Conservation (phyloP, 352 stramenopile species). For the Phytophthora kernoviae region DNA sequence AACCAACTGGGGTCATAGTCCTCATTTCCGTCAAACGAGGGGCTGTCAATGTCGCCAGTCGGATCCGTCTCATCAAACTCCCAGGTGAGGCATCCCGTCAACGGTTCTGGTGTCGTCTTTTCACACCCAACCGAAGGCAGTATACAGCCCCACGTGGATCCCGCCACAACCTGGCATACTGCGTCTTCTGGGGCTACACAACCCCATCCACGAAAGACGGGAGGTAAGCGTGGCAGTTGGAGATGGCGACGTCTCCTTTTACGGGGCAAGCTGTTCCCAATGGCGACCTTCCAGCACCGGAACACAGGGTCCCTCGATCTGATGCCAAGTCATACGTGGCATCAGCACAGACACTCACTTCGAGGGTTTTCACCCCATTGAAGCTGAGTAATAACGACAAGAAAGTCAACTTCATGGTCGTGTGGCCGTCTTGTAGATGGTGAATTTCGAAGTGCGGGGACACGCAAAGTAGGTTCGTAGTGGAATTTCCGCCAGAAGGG, state of each 20-base stretch:
- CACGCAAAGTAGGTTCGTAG: too few species aligned
- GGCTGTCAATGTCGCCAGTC: conserved; percentile 14
- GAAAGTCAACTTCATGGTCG: too few species aligned
- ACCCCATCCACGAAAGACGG: conserved; percentile 32
- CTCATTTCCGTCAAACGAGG: conserved; percentile 24
- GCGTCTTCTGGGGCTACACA: conserved; percentile 38
- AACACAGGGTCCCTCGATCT: conserved; percentile 39
- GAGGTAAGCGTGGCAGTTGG: conserved; percentile 47
- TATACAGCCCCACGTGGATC: conserved; percentile 37
- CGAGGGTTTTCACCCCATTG: conserved; percentile 1
- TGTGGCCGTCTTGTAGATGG: too few species aligned
- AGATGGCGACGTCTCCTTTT: conserved; percentile 42
- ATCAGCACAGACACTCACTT: conserved; percentile 63
- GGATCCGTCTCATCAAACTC: conserved; percentile 8
- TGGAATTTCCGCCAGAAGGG: too few species aligned
- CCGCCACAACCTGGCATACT: conserved; percentile 28
- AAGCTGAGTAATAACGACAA: not conserved
- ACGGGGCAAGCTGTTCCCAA: conserved; percentile 43
- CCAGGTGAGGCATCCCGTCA: conserved; percentile 20
- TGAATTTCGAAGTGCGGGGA: too few species aligned
- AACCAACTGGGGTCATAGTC: conserved; percentile 33
- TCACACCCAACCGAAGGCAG: conserved; percentile 37
- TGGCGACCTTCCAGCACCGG: conserved; percentile 35
- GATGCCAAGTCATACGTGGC: conserved; percentile 55
- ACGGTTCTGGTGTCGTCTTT: not conserved